Base-by-base conservation (phyloP, 2,329 filamentous ascomycete genomes). In the Chaetomiaceae sp. region DNA sequence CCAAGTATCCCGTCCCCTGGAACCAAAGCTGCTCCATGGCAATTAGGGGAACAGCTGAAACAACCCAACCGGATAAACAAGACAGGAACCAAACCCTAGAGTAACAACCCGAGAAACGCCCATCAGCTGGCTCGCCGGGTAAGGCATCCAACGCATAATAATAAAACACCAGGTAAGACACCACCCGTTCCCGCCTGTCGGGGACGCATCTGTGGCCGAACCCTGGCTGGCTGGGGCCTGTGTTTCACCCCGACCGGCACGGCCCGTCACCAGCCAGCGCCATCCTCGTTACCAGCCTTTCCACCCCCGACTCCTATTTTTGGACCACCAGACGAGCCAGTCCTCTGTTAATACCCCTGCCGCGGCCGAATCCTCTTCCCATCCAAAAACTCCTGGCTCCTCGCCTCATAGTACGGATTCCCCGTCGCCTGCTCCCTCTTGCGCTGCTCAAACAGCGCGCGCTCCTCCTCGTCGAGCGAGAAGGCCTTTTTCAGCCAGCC, bases 401-500 rank as follows among this genome's bases (percentile, higher is more conserved):
- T 71, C 4, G 65, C 64, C 19, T 81, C 74, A 51, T 79, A 78
- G 57, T 82, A 83, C 2, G 69, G 68, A 53, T 77, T 76, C 0
- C 77, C 75, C 0, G 65, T 68, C 12, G 64, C 54, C 53, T 76
- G 70, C 61, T 74, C 72, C 7, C 72, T 71, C 63, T 73, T 78
- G 53, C 77, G 75, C 42, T 77, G 76, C 64, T 85, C 81, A 58
- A 83, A 86, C 9, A 77, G 76, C 8, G 75, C 73, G 48, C 76
- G 77, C 66, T 86, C 83, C 44, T 85, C 81, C 20, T 86, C 83
- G 56, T 84, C 82, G 23, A 86, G 68, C 31, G 78, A 80, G 48
- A 86, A 86, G 1, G 82, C 82, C 69, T 86, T 85, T 68, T 85
- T 85, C 52, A 86, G 67, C 83, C 83, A 86, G 2, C 82, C 83